Evolutionary conservation across 495 filamentous ascomycete species (phyloP).

Genomic region (Copromyces sp.): DNA sequence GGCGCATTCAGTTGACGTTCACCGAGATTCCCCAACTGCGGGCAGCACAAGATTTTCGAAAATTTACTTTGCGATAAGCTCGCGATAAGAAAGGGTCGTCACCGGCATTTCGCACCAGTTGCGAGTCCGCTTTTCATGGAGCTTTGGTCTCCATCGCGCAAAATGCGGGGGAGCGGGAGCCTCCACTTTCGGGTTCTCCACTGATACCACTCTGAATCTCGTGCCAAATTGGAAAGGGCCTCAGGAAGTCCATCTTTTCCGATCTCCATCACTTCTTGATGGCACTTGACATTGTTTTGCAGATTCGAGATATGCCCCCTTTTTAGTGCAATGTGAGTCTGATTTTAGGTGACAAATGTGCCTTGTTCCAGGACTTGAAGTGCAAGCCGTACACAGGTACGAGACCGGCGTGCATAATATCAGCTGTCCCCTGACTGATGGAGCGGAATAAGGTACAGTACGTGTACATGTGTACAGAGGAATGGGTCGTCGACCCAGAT

Average conservation of each 20-base stretch:
- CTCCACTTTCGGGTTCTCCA: background rate
- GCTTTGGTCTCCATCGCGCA: background rate
- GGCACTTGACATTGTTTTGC: background rate
- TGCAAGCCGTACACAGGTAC: background rate
- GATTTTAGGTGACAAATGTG: background rate
- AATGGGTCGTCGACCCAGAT: background rate
- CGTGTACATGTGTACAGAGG: background rate
- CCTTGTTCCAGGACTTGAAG: background rate
- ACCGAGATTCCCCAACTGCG: background rate
- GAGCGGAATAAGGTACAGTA: background rate
- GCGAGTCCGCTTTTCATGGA: background rate
- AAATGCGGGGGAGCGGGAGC: constrained; percentile 6
- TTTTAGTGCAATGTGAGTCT: background rate
- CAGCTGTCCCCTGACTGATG: background rate
- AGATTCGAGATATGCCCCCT: background rate
- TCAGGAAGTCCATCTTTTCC: background rate
- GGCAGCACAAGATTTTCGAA: constrained; percentile 3
- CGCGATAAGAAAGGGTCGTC: constrained; percentile 6
- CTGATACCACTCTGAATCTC: background rate
- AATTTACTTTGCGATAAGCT: constrained; percentile 18
- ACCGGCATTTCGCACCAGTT: constrained; percentile 1
- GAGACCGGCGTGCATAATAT: background rate
- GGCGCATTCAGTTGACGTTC: background rate
- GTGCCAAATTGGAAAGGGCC: background rate
- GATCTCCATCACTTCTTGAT: background rate